phyloP scores from a whole-genome alignment of 148 eudicot genomes.

The Rhododendron simsii region DNA sequence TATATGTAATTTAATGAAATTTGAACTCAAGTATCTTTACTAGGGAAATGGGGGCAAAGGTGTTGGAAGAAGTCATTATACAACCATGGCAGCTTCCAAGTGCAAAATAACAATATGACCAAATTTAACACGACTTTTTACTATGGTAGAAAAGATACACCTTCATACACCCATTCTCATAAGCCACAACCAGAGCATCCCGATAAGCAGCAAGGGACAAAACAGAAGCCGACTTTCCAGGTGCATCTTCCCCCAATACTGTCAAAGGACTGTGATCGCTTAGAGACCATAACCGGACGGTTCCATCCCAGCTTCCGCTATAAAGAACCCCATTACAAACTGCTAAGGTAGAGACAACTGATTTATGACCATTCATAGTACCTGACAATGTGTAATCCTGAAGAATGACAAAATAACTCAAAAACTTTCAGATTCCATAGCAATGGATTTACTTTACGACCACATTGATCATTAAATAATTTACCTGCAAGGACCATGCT shows the following conservation, averaged over 20 bases:
- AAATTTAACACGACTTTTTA: background rate
- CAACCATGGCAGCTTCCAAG: background rate
- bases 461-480: constrained; percentile 1
- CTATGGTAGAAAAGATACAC: constrained; percentile 22
- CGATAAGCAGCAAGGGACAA: constrained; percentile 58
- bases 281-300: constrained; percentile 82
- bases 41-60: background rate
- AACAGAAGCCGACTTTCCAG: constrained; percentile 55
- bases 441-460: background rate
- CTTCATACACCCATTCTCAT: constrained; percentile 74
- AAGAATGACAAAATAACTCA: background rate
- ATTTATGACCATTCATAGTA: constrained; percentile 81
- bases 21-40: background rate
- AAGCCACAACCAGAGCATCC: constrained; percentile 47
- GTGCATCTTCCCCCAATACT: constrained; percentile 57
- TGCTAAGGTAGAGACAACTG: constrained; percentile 71
- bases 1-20: background rate
- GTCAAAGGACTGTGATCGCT: constrained; percentile 77
- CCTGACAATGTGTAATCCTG: constrained; percentile 67
- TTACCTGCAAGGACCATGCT: constrained; percentile 81
- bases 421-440: background rate
- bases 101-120: background rate
- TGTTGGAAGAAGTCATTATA: background rate
- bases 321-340: constrained; percentile 65
- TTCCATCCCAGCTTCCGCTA: constrained; percentile 97